phyloP scores from a whole-genome alignment of 129 eudicot species.

The sunflower (Helianthus annuus) region DNA sequence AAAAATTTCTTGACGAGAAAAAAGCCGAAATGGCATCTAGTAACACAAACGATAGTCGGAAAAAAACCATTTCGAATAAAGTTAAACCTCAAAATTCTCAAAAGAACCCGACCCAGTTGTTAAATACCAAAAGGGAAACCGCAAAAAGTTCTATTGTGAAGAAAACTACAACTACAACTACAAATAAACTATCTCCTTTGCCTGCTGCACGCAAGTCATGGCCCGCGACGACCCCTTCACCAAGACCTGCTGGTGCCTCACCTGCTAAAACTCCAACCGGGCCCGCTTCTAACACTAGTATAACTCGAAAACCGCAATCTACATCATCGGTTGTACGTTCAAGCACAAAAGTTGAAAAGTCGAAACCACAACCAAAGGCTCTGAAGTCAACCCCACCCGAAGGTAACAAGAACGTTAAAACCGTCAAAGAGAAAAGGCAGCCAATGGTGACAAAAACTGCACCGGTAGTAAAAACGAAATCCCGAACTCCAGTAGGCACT shows the following conservation, averaged over 20 bases:
- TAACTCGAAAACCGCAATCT: constrained; percentile 59
- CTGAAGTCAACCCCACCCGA: constrained; percentile 52
- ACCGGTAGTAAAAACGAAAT: constrained; percentile 47
- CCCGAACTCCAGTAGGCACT: constrained; percentile 35
- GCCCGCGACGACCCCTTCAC: constrained; percentile 71
- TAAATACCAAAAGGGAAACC: constrained; percentile 48
- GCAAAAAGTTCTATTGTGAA: constrained; percentile 54
- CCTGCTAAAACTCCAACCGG: constrained; percentile 59
- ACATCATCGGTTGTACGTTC: constrained; percentile 51
- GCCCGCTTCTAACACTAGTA: constrained; percentile 38
- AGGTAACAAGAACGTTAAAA: constrained; percentile 44
- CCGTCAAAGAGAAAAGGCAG: constrained; percentile 50
- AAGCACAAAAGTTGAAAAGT: constrained; percentile 49
- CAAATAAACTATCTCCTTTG: constrained; percentile 54
- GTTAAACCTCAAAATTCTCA: constrained; percentile 47
- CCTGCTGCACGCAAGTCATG: constrained; percentile 93
- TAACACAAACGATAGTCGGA: constrained; percentile 43
- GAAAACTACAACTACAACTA: constrained; percentile 40
- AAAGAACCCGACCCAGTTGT: constrained; percentile 37
- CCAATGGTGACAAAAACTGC: constrained; percentile 41
- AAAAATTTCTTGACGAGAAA: constrained; percentile 49
- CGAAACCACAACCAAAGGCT: constrained; percentile 43
- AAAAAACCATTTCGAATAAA: constrained; percentile 34
- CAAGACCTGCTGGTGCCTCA: constrained; percentile 48
- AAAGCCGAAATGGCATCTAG: constrained; percentile 63